Evolutionary conservation across 1,284 basidiomycete species (phyloP).

Genomic region (Trichosporon asahii): DNA sequence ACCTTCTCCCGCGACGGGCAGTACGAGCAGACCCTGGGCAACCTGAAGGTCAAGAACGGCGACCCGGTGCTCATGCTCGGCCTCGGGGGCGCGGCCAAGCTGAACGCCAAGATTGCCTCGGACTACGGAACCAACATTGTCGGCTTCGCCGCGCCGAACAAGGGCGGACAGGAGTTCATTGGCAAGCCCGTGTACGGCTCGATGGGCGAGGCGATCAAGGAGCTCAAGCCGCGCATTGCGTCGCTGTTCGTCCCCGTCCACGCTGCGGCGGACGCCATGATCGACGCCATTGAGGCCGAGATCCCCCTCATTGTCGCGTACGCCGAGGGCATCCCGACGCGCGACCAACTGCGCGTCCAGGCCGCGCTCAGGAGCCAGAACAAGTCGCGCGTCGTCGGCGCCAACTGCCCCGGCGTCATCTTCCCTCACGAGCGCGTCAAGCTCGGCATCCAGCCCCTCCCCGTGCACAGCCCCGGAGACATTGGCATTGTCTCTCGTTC

Average conservation of each 20-base stretch:
- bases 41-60: slow-evolving; percentile 81
- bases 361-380: slow-evolving; percentile 85
- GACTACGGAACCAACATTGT: slow-evolving; percentile 85
- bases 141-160: slow-evolving; percentile 89
- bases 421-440: slow-evolving; percentile 79
- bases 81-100: slow-evolving; percentile 26
- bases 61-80: slow-evolving; percentile 85
- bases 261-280: slow-evolving; percentile 80
- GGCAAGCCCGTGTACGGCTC: slow-evolving; percentile 86
- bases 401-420: slow-evolving; percentile 92
- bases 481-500: slow-evolving; percentile 90
- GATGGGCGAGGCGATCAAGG: slow-evolving; percentile 67
- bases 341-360: slow-evolving; percentile 60
- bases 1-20: slow-evolving; percentile 46
- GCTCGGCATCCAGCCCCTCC: slow-evolving; percentile 95
- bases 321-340: slow-evolving; percentile 79
- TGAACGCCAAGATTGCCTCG: slow-evolving; percentile 20
- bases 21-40: slow-evolving; percentile 71
- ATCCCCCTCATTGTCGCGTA: slow-evolving; percentile 88
- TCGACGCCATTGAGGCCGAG: slow-evolving; percentile 91
- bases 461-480: slow-evolving; percentile 85
- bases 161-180: slow-evolving; percentile 84
- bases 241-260: slow-evolving; percentile 22
- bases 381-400: slow-evolving; percentile 80
- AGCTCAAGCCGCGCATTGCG: slow-evolving; percentile 24